Evolutionary conservation across 192 early-diverging fungal species (phyloP).

Genomic region (Coemansia sp.): DNA sequence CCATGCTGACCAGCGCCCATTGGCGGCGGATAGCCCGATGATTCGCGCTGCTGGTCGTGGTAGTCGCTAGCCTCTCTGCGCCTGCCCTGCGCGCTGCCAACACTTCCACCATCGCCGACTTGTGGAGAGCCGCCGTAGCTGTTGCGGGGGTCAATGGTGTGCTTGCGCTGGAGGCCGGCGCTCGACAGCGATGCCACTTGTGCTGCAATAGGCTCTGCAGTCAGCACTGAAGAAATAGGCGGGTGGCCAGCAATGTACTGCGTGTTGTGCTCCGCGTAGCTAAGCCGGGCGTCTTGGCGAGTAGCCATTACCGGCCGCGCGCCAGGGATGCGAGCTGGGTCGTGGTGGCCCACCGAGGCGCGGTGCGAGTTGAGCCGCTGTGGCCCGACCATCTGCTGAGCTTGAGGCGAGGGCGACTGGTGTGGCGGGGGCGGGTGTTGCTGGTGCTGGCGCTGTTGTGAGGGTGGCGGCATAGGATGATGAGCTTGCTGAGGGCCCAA

Average conservation of each 20-base stretch:
- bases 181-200: not conserved
- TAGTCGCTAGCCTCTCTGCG: conserved; percentile 8
- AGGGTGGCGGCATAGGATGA: conserved; percentile 1
- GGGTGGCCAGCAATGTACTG: conserved; percentile 12
- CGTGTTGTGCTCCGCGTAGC: conserved; percentile 19
- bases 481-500: not conserved
- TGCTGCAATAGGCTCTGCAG: conserved; percentile 13
- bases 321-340: conserved; percentile 9
- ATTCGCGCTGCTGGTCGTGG: conserved; percentile 12
- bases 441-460: conserved; percentile 9
- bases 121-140: conserved; percentile 9
- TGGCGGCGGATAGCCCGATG: conserved; percentile 3
- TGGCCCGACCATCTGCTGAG: conserved; percentile 14
- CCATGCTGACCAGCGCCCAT: conserved; percentile 7
- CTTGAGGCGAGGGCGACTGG: conserved; percentile 15
- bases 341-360: not conserved
- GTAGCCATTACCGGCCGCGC: conserved; percentile 11
- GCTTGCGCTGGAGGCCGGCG: conserved; percentile 5
- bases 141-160: not conserved
- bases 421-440: conserved; percentile 21
- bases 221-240: conserved; percentile 25
- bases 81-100: conserved; percentile 4
- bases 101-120: not conserved
- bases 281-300: conserved; percentile 8
- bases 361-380: conserved; percentile 34